Base-by-base conservation (phyloP, 1,284 basidiomycete genomes). In the Trametes versicolor region DNA sequence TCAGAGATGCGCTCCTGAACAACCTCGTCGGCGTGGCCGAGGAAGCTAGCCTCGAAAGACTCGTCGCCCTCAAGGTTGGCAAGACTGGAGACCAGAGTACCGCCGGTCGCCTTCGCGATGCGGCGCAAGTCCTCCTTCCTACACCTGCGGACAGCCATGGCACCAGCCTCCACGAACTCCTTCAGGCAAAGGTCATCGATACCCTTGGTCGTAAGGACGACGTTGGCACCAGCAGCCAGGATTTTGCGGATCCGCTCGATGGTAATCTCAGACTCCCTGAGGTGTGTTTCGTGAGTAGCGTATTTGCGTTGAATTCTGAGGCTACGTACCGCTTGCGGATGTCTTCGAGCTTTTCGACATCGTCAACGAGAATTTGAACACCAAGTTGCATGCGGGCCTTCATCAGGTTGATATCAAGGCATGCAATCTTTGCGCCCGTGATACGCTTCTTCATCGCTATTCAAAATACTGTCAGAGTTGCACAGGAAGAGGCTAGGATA, bases 21-120 rank as follows among this genome's bases (percentile, higher is more conserved):
- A 62, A 99, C 98, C 79, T 99, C 97, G 13, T 99, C 98, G 13
- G 98, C 97, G 51, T 82, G 82, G 37, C 98, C 98, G 56, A 99
- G 86, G 77, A 89, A 93, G 78, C 89, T 92, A 21, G 96, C 84
- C 77, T 99, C 98, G 74, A 97, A 99, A 0, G 97, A 97, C 81
- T 99, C 98, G 64, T 99, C 98, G 55, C 98, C 98, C 69, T 99
- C 97, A 32, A 99, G 85, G 79, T 99, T 99, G 39, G 97, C 97
- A 63, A 99, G 85, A 74, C 93, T 97, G 27, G 94, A 95, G 61
- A 99, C 89, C 52, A 99, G 85, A 53, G 94, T 95, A 23, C 97
- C 98, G 51, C 98, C 98, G 0, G 97, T 99, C 6, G 98, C 97
- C 78, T 94, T 98, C 52, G 98, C 98, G 72, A 99, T 99, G 60